These are phyloP conservation scores for Colletotrichum orchidophilum DNA, from an alignment of 2,329 filamentous ascomycete species.

Conservation along the genomic window DNA sequence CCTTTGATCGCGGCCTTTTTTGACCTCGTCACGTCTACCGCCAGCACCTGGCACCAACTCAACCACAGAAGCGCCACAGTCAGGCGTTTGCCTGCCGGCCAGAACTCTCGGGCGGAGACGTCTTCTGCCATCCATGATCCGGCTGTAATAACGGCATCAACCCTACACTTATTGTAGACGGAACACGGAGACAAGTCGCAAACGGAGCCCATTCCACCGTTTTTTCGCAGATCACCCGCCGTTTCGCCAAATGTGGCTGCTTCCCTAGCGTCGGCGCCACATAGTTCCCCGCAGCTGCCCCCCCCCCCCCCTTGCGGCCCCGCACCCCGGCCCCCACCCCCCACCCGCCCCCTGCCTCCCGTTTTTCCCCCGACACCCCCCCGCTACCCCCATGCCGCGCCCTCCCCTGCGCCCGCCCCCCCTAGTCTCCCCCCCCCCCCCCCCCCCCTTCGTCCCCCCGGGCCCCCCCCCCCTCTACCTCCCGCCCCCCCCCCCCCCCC, in stretches of 20 bases:
- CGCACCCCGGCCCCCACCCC: not conserved
- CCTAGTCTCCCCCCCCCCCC: too few relatives aligned
- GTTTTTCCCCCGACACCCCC: too few relatives aligned
- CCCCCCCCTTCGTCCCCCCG: not conserved
- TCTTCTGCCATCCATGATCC: not conserved
- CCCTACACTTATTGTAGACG: not conserved
- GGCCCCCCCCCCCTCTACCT: too few relatives aligned
- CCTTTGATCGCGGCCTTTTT: not conserved
- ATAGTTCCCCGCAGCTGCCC: slow-evolving; percentile 13
- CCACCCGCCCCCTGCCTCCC: too few relatives aligned
- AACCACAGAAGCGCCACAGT: not conserved
- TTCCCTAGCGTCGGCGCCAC: slow-evolving; percentile 21
- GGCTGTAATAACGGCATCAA: slow-evolving; percentile 7
- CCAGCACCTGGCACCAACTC: not conserved
- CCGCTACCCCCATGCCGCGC: too few relatives aligned
- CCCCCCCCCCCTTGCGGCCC: slow-evolving; percentile 5
- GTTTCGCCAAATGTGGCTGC: slow-evolving; percentile 25
- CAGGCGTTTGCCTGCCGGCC: not conserved
- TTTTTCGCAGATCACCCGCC: slow-evolving; percentile 20
- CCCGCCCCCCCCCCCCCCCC: slow-evolving; percentile 6
- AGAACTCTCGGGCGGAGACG: not conserved
- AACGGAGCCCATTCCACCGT: slow-evolving; percentile 23
- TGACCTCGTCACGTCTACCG: not conserved
- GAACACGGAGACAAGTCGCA: slow-evolving; percentile 1
- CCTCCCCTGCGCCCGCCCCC: too few relatives aligned